phyloP scores from a whole-genome alignment of 257 asterid genomes.

The Nicotiana tomentosiformis region DNA sequence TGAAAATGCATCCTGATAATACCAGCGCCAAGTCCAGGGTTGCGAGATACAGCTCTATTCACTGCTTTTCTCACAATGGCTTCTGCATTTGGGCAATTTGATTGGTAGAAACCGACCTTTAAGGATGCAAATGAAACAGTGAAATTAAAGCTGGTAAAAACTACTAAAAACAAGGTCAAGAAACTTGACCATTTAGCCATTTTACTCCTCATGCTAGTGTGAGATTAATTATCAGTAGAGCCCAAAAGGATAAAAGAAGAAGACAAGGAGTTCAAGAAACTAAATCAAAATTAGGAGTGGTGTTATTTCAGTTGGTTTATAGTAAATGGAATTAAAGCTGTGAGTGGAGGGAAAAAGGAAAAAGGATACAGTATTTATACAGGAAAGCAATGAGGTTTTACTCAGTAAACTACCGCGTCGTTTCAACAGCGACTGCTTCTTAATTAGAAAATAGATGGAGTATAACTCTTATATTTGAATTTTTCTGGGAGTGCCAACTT shows the following conservation, averaged over 20 bases:
- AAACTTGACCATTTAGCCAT: background rate
- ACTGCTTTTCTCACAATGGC: constrained; percentile 27
- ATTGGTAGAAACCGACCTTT: constrained; percentile 25
- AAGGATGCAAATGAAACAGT: constrained; percentile 15
- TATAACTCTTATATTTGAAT: no score
- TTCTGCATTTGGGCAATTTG: constrained; percentile 34
- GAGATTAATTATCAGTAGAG: background rate
- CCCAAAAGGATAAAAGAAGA: background rate
- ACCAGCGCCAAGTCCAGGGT: constrained; percentile 39
- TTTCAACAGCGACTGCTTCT: background rate
- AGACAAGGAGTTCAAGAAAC: background rate
- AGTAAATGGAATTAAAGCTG: background rate
- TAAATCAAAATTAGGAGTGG: background rate
- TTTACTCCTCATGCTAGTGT: background rate
- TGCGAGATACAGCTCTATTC: constrained; percentile 20
- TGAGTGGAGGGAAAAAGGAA: background rate
- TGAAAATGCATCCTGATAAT: constrained; percentile 41
- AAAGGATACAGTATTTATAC: background rate
- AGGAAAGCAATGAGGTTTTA: background rate
- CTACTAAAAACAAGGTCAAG: background rate
- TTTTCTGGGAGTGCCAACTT: no score
- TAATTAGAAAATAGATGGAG: background rate
- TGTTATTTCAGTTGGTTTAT: background rate
- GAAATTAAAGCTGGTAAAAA: background rate
- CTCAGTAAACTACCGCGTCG: background rate